phyloP scores from a whole-genome alignment of 2,329 filamentous ascomycete species.

The Colletotrichum sojae region DNA sequence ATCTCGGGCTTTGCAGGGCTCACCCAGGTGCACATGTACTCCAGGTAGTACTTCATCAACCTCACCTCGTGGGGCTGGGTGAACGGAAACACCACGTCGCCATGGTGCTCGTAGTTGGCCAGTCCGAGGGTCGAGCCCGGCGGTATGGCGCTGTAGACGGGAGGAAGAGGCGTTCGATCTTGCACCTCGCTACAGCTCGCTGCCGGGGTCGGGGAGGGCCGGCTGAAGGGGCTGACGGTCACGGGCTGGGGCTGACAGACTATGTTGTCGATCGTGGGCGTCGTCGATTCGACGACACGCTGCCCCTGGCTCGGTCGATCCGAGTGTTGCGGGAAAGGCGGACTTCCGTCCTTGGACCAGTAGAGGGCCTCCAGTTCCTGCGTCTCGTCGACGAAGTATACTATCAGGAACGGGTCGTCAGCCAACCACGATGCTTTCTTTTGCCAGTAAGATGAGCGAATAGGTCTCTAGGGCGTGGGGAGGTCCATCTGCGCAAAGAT shows the following conservation, averaged over 20 bases:
- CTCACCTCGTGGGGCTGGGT: constrained; percentile 43
- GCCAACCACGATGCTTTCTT: background rate
- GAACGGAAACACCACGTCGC: constrained; percentile 42
- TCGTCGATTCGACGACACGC: background rate
- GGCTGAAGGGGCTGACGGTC: constrained; percentile 9
- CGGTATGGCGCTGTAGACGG: constrained; percentile 21
- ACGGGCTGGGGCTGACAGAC: constrained; percentile 1
- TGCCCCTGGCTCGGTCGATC: background rate
- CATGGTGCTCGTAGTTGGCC: constrained; percentile 36
- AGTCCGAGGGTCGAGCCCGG: constrained; percentile 14
- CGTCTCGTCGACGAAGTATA: constrained; percentile 34
- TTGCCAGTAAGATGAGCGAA: background rate
- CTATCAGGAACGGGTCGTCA: constrained; percentile 14
- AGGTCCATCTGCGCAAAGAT: background rate
- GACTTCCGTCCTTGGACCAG: constrained; percentile 24
- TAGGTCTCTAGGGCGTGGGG: background rate
- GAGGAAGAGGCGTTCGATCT: background rate
- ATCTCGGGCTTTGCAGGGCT: background rate
- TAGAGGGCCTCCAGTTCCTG: constrained; percentile 35
- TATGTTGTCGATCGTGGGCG: background rate
- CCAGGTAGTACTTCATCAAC: constrained; percentile 48
- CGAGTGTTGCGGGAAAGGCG: background rate
- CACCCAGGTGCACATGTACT: constrained; percentile 49
- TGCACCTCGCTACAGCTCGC: constrained; percentile 35
- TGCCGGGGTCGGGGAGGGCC: constrained; percentile 1